Evolutionary conservation across 2,329 filamentous ascomycete species (phyloP).

Genomic region (Fusarium udum): DNA sequence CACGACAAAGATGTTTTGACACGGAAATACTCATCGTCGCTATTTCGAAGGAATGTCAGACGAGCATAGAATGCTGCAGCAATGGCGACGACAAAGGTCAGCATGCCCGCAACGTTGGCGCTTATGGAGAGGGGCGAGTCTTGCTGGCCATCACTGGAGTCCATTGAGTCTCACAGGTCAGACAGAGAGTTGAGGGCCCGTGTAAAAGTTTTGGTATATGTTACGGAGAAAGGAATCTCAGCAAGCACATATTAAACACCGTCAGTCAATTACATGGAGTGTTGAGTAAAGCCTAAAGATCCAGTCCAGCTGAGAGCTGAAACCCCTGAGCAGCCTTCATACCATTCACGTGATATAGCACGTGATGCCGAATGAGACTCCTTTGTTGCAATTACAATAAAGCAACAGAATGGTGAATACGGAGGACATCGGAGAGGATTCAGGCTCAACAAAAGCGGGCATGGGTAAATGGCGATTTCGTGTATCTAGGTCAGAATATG

Average conservation of each 20-base stretch:
- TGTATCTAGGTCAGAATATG: not conserved
- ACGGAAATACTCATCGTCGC: conserved; percentile 58
- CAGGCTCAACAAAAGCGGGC: not conserved
- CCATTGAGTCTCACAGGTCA: conserved; percentile 34
- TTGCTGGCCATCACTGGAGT: conserved; percentile 34
- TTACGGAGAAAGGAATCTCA: not conserved
- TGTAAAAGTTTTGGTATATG: not conserved
- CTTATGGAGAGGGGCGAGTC: conserved; percentile 58
- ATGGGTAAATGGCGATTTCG: not conserved
- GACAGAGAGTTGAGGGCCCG: too few relatives aligned
- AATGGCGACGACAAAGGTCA: conserved; percentile 59
- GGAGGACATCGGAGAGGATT: not conserved
- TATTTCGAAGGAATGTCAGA: conserved; percentile 56
- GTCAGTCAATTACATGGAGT: not conserved
- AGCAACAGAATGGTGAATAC: not conserved
- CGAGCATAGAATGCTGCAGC: conserved; percentile 55
- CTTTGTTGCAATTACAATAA: not conserved
- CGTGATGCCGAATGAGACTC: not conserved
- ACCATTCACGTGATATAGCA: conserved; percentile 12
- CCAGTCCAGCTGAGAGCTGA: not conserved
- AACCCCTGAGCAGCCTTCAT: not conserved
- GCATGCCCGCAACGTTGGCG: conserved; percentile 55
- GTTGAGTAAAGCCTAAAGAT: not conserved
- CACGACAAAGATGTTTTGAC: conserved; percentile 58
- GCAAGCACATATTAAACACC: not conserved